phyloP scores from a whole-genome alignment of 1,284 basidiomycete species.

The Athelia psychrophila region DNA sequence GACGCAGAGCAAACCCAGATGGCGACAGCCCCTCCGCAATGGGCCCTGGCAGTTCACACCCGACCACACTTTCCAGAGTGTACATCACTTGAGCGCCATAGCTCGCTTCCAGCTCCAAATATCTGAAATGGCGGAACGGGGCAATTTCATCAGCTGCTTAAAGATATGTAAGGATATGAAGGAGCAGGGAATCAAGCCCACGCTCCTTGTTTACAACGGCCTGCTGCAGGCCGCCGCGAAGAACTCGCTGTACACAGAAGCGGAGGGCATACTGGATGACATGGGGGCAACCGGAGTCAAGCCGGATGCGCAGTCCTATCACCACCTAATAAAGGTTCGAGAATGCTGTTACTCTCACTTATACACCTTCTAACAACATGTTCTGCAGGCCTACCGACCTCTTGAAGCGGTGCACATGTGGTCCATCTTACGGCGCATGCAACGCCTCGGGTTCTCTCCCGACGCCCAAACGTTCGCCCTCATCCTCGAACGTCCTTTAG shows the following conservation, averaged over 20 bases:
- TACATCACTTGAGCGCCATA: conserved; percentile 18
- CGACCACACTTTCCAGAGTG: conserved; percentile 24
- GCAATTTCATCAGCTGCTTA: conserved; percentile 27
- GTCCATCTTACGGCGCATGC: conserved; percentile 43
- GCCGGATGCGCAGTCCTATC: conserved; percentile 60
- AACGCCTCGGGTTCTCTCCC: conserved; percentile 41
- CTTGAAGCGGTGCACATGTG: conserved; percentile 23
- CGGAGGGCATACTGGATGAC: conserved; percentile 72
- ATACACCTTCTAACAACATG: not conserved
- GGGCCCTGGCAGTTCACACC: conserved; percentile 26
- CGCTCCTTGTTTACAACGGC: conserved; percentile 51
- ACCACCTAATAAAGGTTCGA: conserved; percentile 58
- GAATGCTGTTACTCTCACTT: conserved; percentile 21
- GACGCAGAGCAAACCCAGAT: too few relatives aligned
- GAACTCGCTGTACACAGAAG: conserved; percentile 42
- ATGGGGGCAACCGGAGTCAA: conserved; percentile 56
- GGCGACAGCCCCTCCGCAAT: conserved; percentile 9
- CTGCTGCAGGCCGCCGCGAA: conserved; percentile 48
- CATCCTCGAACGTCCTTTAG: conserved; percentile 47
- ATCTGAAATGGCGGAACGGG: conserved; percentile 29
- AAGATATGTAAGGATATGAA: conserved; percentile 56
- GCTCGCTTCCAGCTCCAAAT: conserved; percentile 38
- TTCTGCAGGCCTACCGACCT: conserved; percentile 31
- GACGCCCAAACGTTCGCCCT: conserved; percentile 51
- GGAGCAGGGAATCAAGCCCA: conserved; percentile 41